Evolutionary conservation across 2,329 filamentous ascomycete species (phyloP).

Genomic region (Fusarium sp.): DNA sequence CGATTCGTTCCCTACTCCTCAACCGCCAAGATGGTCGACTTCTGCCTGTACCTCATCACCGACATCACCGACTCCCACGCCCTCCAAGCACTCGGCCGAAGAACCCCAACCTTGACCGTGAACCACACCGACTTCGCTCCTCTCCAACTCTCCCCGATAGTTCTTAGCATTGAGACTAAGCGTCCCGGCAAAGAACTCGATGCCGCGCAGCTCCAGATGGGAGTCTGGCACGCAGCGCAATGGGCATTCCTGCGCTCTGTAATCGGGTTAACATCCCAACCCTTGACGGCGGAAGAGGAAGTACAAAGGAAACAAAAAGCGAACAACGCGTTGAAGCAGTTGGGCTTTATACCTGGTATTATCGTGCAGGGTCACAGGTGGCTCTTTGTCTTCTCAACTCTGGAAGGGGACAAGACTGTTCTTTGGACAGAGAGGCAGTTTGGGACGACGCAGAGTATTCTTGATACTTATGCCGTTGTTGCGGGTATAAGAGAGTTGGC

Average conservation of each 20-base stretch:
- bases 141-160: conserved; percentile 17
- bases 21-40: conserved; percentile 31
- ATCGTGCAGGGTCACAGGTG: conserved; percentile 38
- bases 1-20: conserved; percentile 12
- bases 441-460: conserved; percentile 31
- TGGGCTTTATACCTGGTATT: conserved; percentile 38
- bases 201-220: conserved; percentile 28
- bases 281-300: neutral
- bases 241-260: conserved; percentile 26
- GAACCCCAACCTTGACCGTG: conserved; percentile 20
- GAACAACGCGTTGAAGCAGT: neutral
- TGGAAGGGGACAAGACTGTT: conserved; percentile 20
- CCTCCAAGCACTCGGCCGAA: conserved; percentile 20
- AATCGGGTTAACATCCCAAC: neutral
- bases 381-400: conserved; percentile 39
- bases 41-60: conserved; percentile 17
- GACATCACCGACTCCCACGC: neutral
- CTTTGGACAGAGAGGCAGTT: conserved; percentile 36
- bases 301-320: neutral
- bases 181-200: conserved; percentile 19
- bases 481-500: conserved; percentile 32
- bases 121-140: conserved; percentile 33
- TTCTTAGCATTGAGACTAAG: conserved; percentile 37
- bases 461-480: conserved; percentile 30
- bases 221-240: conserved; percentile 33